These are phyloP conservation scores for Xylaria sp. DNA, from an alignment of 2,329 filamentous ascomycete species.

Conservation along the genomic window DNA sequence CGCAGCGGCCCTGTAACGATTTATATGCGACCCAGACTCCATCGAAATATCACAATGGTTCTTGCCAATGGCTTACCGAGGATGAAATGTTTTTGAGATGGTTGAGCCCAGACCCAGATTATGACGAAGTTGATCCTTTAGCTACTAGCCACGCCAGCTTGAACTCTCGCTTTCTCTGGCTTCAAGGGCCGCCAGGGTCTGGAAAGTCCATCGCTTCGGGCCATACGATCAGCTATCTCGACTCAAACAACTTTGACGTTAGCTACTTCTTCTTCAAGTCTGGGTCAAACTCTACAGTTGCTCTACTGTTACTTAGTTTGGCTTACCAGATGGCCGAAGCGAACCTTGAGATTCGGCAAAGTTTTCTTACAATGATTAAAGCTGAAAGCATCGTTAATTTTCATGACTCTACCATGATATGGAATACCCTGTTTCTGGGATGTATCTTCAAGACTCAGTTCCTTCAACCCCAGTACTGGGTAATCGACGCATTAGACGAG, in stretches of 20 bases:
- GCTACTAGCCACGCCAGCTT: not conserved
- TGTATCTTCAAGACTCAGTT: conserved; percentile 5
- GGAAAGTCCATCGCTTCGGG: conserved; percentile 7
- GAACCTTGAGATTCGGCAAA: not conserved
- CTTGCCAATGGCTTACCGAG: not conserved
- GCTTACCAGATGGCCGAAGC: conserved; percentile 5
- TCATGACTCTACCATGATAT: conserved; percentile 5
- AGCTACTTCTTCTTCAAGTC: conserved; percentile 7
- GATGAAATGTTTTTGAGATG: conserved; percentile 3
- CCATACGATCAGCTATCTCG: conserved; percentile 6
- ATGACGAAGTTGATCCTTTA: not conserved
- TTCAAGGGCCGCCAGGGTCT: not conserved
- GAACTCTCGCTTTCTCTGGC: not conserved
- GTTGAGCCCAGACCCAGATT: not conserved
- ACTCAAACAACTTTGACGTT: conserved; percentile 5
- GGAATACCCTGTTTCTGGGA: conserved; percentile 5
- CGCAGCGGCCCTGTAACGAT: not conserved
- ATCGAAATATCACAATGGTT: conserved; percentile 8
- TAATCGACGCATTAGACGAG: conserved; percentile 6
- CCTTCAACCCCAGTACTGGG: conserved; percentile 3
- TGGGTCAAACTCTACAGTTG: not conserved
- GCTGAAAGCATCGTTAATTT: not conserved
- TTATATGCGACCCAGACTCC: conserved; percentile 6
- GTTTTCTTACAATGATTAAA: conserved; percentile 1
- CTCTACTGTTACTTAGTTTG: not conserved